Evolutionary conservation across 495 filamentous ascomycete genomes (phyloP).

Genomic region (Apiosordaria backusii): DNA sequence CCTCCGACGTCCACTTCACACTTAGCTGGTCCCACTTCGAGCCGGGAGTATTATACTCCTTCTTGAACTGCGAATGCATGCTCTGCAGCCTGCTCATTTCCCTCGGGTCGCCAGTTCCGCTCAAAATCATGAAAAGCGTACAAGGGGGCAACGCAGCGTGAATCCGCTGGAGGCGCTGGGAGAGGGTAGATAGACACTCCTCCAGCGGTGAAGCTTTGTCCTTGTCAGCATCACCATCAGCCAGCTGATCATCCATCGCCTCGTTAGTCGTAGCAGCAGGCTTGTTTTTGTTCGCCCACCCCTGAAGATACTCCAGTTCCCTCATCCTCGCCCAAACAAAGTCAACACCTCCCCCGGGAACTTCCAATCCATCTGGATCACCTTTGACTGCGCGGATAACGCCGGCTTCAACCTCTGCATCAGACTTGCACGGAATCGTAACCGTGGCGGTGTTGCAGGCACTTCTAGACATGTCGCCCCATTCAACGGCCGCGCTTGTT

Average conservation of each 20-base stretch:
- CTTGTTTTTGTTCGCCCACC: slow-evolving; percentile 71
- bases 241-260: not conserved
- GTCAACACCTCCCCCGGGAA: slow-evolving; percentile 70
- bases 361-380: slow-evolving; percentile 56
- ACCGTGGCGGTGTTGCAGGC: slow-evolving; percentile 68
- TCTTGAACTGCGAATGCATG: slow-evolving; percentile 67
- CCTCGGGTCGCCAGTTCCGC: slow-evolving; percentile 81
- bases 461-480: slow-evolving; percentile 73
- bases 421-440: slow-evolving; percentile 67
- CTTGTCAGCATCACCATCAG: not conserved
- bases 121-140: slow-evolving; percentile 84
- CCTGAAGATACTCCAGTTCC: slow-evolving; percentile 74
- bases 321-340: slow-evolving; percentile 87
- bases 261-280: slow-evolving; percentile 10
- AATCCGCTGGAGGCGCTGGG: slow-evolving; percentile 60
- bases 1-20: slow-evolving; percentile 86
- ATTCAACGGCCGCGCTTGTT: slow-evolving; percentile 81
- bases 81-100: slow-evolving; percentile 69
- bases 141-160: slow-evolving; percentile 74
- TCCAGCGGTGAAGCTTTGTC: slow-evolving; percentile 45
- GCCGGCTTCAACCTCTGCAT: slow-evolving; percentile 70
- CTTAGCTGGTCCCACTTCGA: slow-evolving; percentile 85
- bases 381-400: slow-evolving; percentile 67
- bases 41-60: slow-evolving; percentile 64
- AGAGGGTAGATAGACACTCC: slow-evolving; percentile 43